Percentiles rank a stretch among this genome's conserved stretches.
phyloP scores from a whole-genome alignment of 75 land plant genomes.

The Cunninghamia lanceolata region DNA sequence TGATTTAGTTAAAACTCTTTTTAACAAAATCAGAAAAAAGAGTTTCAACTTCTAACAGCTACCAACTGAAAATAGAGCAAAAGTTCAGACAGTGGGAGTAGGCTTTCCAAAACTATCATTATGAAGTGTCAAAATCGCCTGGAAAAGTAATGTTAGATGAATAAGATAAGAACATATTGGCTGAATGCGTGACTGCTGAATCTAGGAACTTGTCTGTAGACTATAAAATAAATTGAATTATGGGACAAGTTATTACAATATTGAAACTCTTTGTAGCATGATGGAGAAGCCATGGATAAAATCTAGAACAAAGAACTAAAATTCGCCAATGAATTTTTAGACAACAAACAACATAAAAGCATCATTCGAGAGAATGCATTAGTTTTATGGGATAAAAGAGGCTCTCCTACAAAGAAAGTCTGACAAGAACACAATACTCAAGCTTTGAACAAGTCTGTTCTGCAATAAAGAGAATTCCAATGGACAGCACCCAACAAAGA shows the following conservation, averaged over 20 bases:
- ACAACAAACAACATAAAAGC: no score
- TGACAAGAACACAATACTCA: not conserved
- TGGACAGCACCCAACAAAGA: not conserved
- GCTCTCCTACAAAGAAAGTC: not conserved
- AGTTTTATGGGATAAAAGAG: no score
- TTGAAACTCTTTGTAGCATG: not conserved
- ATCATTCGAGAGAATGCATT: no score
- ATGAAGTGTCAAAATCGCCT: not conserved
- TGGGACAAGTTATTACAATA: not conserved
- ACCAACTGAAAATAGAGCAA: not conserved
- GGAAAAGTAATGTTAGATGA: not conserved
- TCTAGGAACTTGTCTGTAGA: not conserved
- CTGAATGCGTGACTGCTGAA: not conserved
- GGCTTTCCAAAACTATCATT: not conserved
- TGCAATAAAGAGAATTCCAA: not conserved
- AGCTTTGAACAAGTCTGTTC: not conserved
- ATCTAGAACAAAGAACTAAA: not conserved
- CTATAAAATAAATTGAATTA: not conserved
- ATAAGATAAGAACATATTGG: not conserved
- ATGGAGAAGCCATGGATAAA: not conserved
- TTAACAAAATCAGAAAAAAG: not conserved
- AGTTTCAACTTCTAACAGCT: not conserved
- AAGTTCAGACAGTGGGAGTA: not conserved
- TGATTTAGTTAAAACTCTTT: not conserved
- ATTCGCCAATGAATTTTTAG: no score